Base-by-base conservation (phyloP, 75 land plant species). In the Pseudotsuga menziesii region DNA sequence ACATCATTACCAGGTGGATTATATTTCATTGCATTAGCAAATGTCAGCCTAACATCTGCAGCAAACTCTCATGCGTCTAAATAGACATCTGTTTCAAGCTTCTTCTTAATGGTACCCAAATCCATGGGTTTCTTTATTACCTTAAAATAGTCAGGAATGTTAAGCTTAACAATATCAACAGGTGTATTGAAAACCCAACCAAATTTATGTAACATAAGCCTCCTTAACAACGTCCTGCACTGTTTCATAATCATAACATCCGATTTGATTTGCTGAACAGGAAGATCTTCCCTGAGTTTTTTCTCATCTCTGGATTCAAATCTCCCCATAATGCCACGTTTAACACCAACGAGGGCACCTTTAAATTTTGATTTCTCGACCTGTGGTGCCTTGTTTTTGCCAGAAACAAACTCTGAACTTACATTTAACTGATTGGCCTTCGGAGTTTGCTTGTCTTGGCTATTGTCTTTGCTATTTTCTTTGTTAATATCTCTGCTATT, bases 81-180 rank as follows among this genome's bases (percentile, higher is more conserved):
- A 70, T 94, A 94, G 4, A 54, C 58, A 20, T 88, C 82, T 4
- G 85, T 67, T 27, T 79, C 80, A 55, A 94, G 6, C 71, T 82
- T 89, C 7, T 52, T 78, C 81, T 94, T 96, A 19, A 96, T 75
- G 11, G 99, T 94, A 17, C 99, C 98, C 39, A 92, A 75, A 88
- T 94, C 99, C 98, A 96, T 96, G 35, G 98, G 99, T 70, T 86
- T 85, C 88, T 91, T 87, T 1, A 96, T 94, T 23, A 96, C 76
- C 20, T 67, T 82, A 57, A 79, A 85, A 78, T 96, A 96, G 82
- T 96, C 99, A 19, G 97, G 94, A 77, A 96, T 82, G 5, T 89
- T 88, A 52, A 89, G 81, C 85, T 90, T 89, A 57, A 87, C 88
- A 23, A 88, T 83, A 86, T 96, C 99, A 48, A 96, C 97, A 56